Conservation (phyloP, 75 land plant species). For the Picea sitchensis region DNA sequence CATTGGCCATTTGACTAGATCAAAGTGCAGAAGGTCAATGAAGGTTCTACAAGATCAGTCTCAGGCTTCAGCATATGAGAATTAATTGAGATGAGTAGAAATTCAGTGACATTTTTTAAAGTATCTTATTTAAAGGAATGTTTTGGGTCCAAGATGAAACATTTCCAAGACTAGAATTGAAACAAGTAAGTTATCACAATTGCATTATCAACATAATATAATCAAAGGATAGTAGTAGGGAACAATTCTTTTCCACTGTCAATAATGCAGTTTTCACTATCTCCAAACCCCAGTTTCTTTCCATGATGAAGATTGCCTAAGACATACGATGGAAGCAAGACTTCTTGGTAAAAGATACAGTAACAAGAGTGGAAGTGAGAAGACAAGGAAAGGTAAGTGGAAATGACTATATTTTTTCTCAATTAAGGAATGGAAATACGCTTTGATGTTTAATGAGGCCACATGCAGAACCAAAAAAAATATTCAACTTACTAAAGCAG, state of each 20-base stretch:
- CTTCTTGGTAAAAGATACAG: background rate
- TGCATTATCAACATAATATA: background rate
- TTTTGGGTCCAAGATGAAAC: background rate
- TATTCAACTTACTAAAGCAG: background rate
- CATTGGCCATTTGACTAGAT: background rate
- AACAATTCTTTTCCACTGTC: background rate
- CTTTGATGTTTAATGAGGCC: background rate
- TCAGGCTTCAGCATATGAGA: too few relatives aligned
- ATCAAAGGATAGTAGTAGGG: background rate
- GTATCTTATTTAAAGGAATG: background rate
- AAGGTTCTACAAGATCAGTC: background rate
- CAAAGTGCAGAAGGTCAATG: background rate
- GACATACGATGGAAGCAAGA: background rate
- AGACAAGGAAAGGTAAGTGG: background rate
- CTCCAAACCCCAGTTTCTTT: background rate
- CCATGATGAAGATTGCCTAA: background rate
- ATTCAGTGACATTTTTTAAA: background rate
- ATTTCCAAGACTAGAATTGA: background rate
- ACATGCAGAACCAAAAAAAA: background rate
- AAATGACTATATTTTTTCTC: background rate
- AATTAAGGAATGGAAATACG: background rate
- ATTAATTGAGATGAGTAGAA: too few relatives aligned
- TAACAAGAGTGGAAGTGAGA: background rate
- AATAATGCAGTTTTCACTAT: background rate
- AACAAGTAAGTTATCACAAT: background rate